A percentile compares a stretch with the other conserved stretches of the same genome.
These are phyloP conservation scores for Picochlorum sp. DNA, from an alignment of 139 green algal genomes.

Conservation along the genomic window DNA sequence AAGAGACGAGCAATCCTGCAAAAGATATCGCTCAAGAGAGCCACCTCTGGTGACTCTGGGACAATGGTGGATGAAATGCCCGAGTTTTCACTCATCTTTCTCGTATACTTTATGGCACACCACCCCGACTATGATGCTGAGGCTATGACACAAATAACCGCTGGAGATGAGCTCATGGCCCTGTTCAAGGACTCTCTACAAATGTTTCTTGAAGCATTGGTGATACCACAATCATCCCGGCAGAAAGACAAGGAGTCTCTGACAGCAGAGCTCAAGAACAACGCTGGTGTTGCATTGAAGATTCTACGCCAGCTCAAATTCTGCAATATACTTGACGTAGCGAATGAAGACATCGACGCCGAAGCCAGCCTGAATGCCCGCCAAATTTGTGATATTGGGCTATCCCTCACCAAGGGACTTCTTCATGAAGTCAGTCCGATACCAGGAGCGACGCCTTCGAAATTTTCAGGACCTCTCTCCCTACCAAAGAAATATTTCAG, in stretches of 20 bases:
- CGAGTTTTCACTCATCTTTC: conserved; percentile 69
- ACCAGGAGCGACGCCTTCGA: background rate
- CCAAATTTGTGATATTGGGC: conserved; percentile 42
- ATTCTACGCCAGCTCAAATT: conserved; percentile 9
- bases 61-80: conserved; percentile 52
- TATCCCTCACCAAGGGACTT: conserved; percentile 18
- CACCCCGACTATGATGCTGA: conserved; percentile 68
- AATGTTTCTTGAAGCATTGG: conserved; percentile 50
- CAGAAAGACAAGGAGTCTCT: background rate
- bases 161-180: conserved; percentile 8
- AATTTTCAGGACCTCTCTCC: conserved; percentile 6
- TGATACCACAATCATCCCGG: conserved; percentile 20
- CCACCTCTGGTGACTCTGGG: conserved; percentile 20
- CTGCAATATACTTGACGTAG: conserved; percentile 12
- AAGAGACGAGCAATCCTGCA: conserved; percentile 11
- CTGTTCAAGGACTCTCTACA: conserved; percentile 21
- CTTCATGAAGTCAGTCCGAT: conserved; percentile 9
- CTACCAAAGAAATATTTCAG: background rate
- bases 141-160: conserved; percentile 13
- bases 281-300: background rate
- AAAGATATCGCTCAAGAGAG: conserved; percentile 11
- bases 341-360: conserved; percentile 5
- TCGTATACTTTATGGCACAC: conserved; percentile 69
- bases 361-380: conserved; percentile 9
- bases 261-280: background rate